phyloP scores from a whole-genome alignment of 2,329 filamentous ascomycete genomes.

The Dothiorella sarmentorum region DNA sequence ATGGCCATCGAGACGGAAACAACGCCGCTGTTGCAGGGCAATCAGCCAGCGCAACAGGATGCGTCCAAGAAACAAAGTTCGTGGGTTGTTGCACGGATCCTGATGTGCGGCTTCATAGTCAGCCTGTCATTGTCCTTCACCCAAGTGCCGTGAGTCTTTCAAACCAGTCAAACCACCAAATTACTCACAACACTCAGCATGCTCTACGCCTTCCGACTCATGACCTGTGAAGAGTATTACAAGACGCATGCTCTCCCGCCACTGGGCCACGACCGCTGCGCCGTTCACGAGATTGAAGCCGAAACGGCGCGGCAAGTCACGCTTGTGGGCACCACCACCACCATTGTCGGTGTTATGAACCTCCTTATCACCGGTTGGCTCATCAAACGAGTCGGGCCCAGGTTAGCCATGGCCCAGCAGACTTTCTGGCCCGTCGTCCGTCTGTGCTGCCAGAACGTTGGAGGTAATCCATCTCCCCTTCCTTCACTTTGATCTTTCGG shows the following conservation, averaged over 20 bases:
- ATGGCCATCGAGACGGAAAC: slow-evolving; percentile 6
- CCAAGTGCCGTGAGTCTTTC: slow-evolving; percentile 39
- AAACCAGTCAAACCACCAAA: background rate
- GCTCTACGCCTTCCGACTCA: slow-evolving; percentile 65
- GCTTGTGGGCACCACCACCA: slow-evolving; percentile 65
- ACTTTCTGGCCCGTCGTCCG: slow-evolving; percentile 63
- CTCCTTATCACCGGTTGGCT: slow-evolving; percentile 65
- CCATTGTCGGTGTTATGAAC: slow-evolving; percentile 65
- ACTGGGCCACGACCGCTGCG: slow-evolving; percentile 54
- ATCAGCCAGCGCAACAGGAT: background rate
- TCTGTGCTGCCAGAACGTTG: slow-evolving; percentile 61
- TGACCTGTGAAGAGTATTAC: slow-evolving; percentile 71
- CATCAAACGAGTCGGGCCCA: slow-evolving; percentile 64
- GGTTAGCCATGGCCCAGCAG: slow-evolving; percentile 59
- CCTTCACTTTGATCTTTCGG: background rate
- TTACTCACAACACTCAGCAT: slow-evolving; percentile 25
- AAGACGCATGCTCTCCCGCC: slow-evolving; percentile 51
- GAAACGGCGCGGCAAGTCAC: slow-evolving; percentile 61
- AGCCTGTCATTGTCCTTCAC: slow-evolving; percentile 51
- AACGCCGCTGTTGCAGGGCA: slow-evolving; percentile 21
- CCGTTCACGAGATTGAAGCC: slow-evolving; percentile 60
- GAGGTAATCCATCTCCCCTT: slow-evolving; percentile 24
- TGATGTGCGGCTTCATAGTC: slow-evolving; percentile 60
- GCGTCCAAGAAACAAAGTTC: slow-evolving; percentile 23
- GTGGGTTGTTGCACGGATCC: slow-evolving; percentile 42